Evolutionary conservation across 2,329 filamentous ascomycete species (phyloP), one percentile per base, ranked within the genome.

Genomic region (Thelonectria olida): DNA sequence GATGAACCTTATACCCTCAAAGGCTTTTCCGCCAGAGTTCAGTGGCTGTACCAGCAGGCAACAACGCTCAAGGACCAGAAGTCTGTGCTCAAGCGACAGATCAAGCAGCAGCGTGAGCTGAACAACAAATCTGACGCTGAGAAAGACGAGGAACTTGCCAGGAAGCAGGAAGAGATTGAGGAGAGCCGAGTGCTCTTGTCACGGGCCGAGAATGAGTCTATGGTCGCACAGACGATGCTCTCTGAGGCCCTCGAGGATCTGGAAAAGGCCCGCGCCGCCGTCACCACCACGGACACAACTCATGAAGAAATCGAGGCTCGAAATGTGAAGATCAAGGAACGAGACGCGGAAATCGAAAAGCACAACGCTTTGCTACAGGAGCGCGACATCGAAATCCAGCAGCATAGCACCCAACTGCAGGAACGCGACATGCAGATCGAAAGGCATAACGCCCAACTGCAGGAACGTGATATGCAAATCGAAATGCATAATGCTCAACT

Each of bases 21-120:
- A 20, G 92, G 90, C 19, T 96, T 98, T 75, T 90, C 89, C 15
- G 81, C 86, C 8, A 92, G 92, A 71, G 88, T 98, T 1, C 90
- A 93, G 70, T 91, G 88, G 79, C 81, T 97, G 5, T 92, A 93
- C 73, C 83, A 84, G 39, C 91, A 92, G 60, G 87, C 92, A n/a
- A 90, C 89, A 17, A 87, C 87, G 19, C 81, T 97, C 34, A 90
- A 92, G 63, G 92, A 97, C 69, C 94, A 98, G 74, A 96, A 97
- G 74, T 88, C 88, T 49, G 94, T 97, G 20, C 84, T 98, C 8
- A 91, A 95, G 72, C 88, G 93, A 42, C 94, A 98, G 75, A 95
- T 97, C 72, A 95, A 97, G 79, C 94, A 98, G 75, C 95, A 98
- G 78, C 91, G 94, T 60, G 93, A 97, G 73, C 85, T 97, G 58